Evolutionary conservation across 2,329 filamentous ascomycete genomes (phyloP).

Genomic region (Metarhizium anisopliae): DNA sequence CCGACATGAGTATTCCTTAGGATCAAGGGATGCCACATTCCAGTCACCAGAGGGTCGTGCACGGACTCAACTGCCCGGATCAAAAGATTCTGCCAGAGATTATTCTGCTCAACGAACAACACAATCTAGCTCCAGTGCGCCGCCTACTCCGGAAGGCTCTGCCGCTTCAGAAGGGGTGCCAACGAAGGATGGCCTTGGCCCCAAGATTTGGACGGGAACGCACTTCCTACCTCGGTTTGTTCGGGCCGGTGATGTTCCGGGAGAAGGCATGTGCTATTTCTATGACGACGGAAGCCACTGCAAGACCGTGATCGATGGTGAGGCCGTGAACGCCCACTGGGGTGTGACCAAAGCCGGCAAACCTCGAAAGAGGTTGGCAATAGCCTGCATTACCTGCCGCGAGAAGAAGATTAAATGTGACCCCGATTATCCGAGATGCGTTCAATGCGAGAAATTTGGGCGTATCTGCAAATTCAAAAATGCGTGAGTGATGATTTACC

Average conservation of each 20-base stretch:
- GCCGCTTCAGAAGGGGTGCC: slow-evolving; percentile 32
- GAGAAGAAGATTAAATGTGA: slow-evolving; percentile 99
- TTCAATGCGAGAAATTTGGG: slow-evolving; percentile 88
- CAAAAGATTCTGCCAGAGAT: slow-evolving; percentile 21
- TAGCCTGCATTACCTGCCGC: slow-evolving; percentile 86
- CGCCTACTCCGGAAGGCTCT: slow-evolving; percentile 19
- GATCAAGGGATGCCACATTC: slow-evolving; percentile 28
- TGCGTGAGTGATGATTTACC: slow-evolving; percentile 57
- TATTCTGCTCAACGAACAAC: slow-evolving; percentile 18
- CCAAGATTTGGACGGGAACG: slow-evolving; percentile 61
- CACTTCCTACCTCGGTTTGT: slow-evolving; percentile 55
- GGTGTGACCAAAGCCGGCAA: slow-evolving; percentile 94
- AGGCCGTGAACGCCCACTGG: slow-evolving; percentile 84
- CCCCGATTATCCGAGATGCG: slow-evolving; percentile 75
- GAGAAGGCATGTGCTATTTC: slow-evolving; percentile 75
- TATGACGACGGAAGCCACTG: slow-evolving; percentile 80
- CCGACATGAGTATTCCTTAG: slow-evolving; percentile 37
- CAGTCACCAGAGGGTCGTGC: slow-evolving; percentile 25
- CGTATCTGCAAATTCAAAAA: slow-evolving; percentile 77
- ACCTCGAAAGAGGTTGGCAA: slow-evolving; percentile 80
- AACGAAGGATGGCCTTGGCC: slow-evolving; percentile 52
- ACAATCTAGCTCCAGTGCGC: slow-evolving; percentile 17
- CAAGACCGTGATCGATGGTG: slow-evolving; percentile 76
- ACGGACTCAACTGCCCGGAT: slow-evolving; percentile 26
- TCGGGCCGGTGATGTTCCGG: slow-evolving; percentile 57